Evolutionary conservation across 1,284 basidiomycete species (phyloP), one percentile per base, ranked within the genome.

Genomic region (Rhodofomes roseus): DNA sequence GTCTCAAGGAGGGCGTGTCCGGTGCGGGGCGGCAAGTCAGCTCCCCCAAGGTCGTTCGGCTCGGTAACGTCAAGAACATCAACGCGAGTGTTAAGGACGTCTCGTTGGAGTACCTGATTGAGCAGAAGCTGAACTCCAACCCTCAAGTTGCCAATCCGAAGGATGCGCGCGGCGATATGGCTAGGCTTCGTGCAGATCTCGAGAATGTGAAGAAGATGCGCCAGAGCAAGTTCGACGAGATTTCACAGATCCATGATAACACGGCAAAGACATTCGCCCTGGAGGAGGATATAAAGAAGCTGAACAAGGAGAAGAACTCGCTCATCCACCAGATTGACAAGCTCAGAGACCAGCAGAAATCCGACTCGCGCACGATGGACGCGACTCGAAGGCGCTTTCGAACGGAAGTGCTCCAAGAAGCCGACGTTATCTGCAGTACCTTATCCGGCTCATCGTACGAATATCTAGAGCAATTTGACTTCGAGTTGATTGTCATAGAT

Each of bases 401-500:
- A 37, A 74, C 82, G n/a, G 84, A 92, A 56, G 83, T 96, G n/a
- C 79, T 98, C 37, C 79, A 83, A 52, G 89, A 93, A 63, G 93
- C 95, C 1, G 95, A 99, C 70, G 89, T 99, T 34, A 92, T 99
- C 60, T 99, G 97, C 71, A 84, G 90, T 31, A 99, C 97, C 0
- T 81, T 99, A 7, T 94, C 95, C 2, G 95, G 95, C 34, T 84
- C 96, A 7, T 97, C 96, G 1, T 93, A 98, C 67, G 95, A 98
- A 43, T 84, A 85, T 57, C 79, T 99, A 54, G 86, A 91, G 59
- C 80, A 86, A 16, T 87, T 94, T 66, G 91, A 95, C 57, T 98
- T 98, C 70, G 95, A 98, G 68, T 94, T 97, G 72, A 87, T 99
- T 63, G 89, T 99, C 69, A 97, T 99, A 64, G 97, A 99, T 70